These are phyloP conservation scores for Apophysomyces trapeziformis DNA, from an alignment of 371 early-diverging fungal species.

Conservation along the genomic window DNA sequence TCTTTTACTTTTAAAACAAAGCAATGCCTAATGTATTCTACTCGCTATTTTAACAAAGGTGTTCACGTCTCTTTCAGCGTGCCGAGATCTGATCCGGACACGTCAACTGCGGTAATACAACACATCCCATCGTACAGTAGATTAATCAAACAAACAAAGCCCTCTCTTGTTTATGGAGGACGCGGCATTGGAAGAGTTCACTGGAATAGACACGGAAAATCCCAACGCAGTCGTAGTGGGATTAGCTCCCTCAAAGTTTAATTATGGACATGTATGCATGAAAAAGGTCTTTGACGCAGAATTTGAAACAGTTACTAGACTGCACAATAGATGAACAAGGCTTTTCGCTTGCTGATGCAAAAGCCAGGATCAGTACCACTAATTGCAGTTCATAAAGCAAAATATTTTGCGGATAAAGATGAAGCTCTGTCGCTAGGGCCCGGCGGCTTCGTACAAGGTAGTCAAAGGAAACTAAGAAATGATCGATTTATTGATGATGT, in stretches of 20 bases:
- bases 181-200: conserved; percentile 75
- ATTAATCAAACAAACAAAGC: conserved; percentile 25
- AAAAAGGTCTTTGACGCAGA: background rate
- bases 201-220: conserved; percentile 50
- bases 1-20: no score
- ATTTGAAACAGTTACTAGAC: no score
- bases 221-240: conserved; percentile 86
- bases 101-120: conserved; percentile 45
- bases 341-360: conserved; percentile 62
- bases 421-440: conserved; percentile 78
- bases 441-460: conserved; percentile 80
- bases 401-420: conserved; percentile 70
- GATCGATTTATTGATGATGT: background rate
- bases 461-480: background rate
- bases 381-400: conserved; percentile 83
- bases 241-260: conserved; percentile 75
- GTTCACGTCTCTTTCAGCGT: conserved; percentile 82
- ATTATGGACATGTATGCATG: conserved; percentile 65
- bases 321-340: conserved; percentile 59
- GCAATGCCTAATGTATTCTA: no score
- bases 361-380: conserved; percentile 44
- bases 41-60: conserved; percentile 38
- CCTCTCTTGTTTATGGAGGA: conserved; percentile 79
- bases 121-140: background rate
- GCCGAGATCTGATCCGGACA: conserved; percentile 61